phyloP scores from a whole-genome alignment of 495 filamentous ascomycete genomes.

The Trypethelium eluteriae region DNA sequence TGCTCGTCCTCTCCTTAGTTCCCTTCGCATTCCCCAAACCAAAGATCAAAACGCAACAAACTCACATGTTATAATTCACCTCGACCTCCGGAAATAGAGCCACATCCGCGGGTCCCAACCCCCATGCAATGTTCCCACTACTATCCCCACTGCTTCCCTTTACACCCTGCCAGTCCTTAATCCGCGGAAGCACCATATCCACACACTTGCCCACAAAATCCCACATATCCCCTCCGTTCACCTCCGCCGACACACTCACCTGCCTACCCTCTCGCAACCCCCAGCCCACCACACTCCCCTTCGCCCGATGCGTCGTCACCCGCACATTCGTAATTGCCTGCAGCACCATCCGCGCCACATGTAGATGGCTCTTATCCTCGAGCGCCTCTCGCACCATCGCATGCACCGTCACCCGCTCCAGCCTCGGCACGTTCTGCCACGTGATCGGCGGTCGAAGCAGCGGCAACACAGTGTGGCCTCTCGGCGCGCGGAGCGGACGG shows the following conservation, averaged over 20 bases:
- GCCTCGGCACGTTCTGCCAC: constrained; percentile 76
- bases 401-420: constrained; percentile 74
- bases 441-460: constrained; percentile 69
- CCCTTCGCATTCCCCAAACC: neutral
- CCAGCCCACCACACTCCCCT: constrained; percentile 58
- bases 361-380: constrained; percentile 58
- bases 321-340: constrained; percentile 80
- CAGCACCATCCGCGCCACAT: constrained; percentile 72
- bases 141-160: constrained; percentile 70
- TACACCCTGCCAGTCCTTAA: constrained; percentile 90
- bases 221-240: constrained; percentile 73
- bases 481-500: constrained; percentile 71
- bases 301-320: constrained; percentile 59
- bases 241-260: constrained; percentile 58
- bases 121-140: constrained; percentile 78
- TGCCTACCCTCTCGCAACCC: constrained; percentile 49
- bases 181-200: constrained; percentile 81
- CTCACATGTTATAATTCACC: constrained; percentile 82
- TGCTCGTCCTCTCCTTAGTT: neutral
- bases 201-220: constrained; percentile 80
- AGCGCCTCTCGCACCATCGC: constrained; percentile 56
- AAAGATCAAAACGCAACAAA: constrained; percentile 21
- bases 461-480: constrained; percentile 57
- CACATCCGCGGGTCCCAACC: constrained; percentile 62
- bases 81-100: constrained; percentile 87